phyloP scores from a whole-genome alignment of 2,329 filamentous ascomycete species.

The Pseudophaeomoniella oleicola region DNA sequence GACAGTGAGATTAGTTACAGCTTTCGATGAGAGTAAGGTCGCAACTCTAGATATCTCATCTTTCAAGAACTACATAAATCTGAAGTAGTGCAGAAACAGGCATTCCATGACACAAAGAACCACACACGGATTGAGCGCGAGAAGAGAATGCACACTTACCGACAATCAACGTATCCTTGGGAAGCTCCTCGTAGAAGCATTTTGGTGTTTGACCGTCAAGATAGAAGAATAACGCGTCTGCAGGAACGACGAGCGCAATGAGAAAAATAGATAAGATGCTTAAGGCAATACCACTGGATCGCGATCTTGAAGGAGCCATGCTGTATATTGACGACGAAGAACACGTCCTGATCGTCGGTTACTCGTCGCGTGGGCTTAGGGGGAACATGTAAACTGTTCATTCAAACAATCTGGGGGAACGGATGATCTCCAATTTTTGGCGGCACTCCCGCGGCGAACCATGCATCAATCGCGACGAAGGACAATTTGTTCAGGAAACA shows the following conservation, averaged over 20 bases:
- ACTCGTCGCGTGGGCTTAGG: constrained; percentile 1
- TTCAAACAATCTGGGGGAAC: constrained; percentile 1
- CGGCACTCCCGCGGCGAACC: background rate
- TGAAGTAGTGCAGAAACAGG: too few species aligned
- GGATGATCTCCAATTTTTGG: constrained; percentile 1
- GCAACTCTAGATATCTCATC: background rate
- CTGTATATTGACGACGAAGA: constrained; percentile 2
- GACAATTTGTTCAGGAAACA: too few species aligned
- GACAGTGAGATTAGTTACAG: background rate
- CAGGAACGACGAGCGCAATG: constrained; percentile 43
- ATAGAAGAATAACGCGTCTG: constrained; percentile 88
- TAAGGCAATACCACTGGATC: constrained; percentile 3
- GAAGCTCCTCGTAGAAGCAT: constrained; percentile 97
- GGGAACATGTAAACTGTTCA: constrained; percentile 1
- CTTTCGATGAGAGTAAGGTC: background rate
- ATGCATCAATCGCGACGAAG: too few species aligned
- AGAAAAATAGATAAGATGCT: constrained; percentile 50
- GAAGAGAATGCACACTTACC: too few species aligned
- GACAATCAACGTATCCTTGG: constrained; percentile 92
- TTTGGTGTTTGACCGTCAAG: constrained; percentile 74
- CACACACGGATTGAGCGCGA: too few species aligned
- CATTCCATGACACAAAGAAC: too few species aligned
- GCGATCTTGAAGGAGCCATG: constrained; percentile 23
- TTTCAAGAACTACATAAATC: too few species aligned
- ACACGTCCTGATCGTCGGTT: background rate